Base-by-base conservation (phyloP, 2,329 filamentous ascomycete genomes). In the Verticillium nonalfalfae region DNA sequence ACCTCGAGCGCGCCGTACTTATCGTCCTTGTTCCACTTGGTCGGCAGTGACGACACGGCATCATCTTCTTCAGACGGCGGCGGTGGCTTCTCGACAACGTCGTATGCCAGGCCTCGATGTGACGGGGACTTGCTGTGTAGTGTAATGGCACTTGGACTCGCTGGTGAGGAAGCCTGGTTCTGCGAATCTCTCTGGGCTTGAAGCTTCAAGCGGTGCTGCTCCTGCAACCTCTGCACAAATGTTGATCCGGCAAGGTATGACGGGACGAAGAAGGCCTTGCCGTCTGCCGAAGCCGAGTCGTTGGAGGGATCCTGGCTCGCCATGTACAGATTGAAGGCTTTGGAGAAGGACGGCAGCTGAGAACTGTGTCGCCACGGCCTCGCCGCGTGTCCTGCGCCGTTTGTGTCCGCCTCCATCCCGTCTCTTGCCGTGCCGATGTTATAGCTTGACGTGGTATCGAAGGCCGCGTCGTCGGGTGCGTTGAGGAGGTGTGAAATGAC, bases 171-270 rank as follows among this genome's bases (percentile, higher is more conserved):
- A 57, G 70, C 70, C 59, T 76, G 76, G 63, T 74, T 77, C 65
- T 80, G 79, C 18, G 68, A 79, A 69, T 80, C 83, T 69, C 72
- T 81, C 70, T 75, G 81, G 59, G 72, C 81, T 73, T 72, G 76
- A 59, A 84, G 61, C 71, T 84, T 90, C 56, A 84, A 81, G 72
- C 80, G 84, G 72, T 93, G 84, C 61, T 84, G 85, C 64, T 91
- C 87, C 68, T 90, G 86, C 57, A 97, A 81, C 72, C 85, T 87
- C 68, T 89, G 84, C 59, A 94, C 86, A 74, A 97, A 93, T 69
- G 86, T 85, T 14, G 92, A 94, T 45, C 85, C 85, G 67, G 82
- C 81, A 55, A 98, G 83, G 75, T 97, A 97, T 5, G 91, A 93
- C 1, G 94, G 94, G 11, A 88, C 83, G 74, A 97, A 93, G 79